Base-by-base conservation (phyloP, 108 stramenopile species). In the Cyclotella atomus region DNA sequence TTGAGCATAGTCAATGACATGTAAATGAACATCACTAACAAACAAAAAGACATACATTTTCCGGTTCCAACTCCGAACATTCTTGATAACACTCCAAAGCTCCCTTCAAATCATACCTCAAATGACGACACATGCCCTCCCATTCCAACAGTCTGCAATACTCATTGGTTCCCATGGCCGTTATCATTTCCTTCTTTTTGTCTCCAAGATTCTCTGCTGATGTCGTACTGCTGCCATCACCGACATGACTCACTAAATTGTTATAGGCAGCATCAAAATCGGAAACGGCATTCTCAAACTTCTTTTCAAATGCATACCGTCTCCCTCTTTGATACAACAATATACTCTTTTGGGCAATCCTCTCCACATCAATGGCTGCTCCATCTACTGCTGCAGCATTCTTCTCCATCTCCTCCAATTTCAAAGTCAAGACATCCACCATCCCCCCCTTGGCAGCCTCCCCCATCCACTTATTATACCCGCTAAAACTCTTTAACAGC, bases 381-480 rank as follows among this genome's bases (percentile, higher is more conserved):
- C n/a, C n/a, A n/a, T n/a, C n/a, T n/a, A n/a, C n/a, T n/a, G n/a
- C n/a, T n/a, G 80, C 57, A 16, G 41, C 53, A 36, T 74, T 49
- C 52, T 81, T 69, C 57, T 70, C 38, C 64, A 81, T 35, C 38
- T 70, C 73, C 0, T 83, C 83, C 24, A 93, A 45, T 36, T 88
- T 71, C 9, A 59, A 55, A 2, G 75, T 71, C 38, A 94, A 65
- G 19, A 68, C 68, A n/a, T 65, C 47, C 2, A 85, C 76, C n/a
- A 71, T 70, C 32, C 91, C 91, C 60, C 76, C 84, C 62, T 47
- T 75, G 17, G 89, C 89, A 9, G 91, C 93, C 61, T 85, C 71
- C 9, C 91, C 77, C 93, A 91, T 96, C 95, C 95, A 96, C 27
- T 76, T 63, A 69, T 90, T 83, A 79, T 87, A 96, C 30, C 92